Evolutionary conservation across 345 rosid genomes (phyloP).

Genomic region (Salix arbutifolia): DNA sequence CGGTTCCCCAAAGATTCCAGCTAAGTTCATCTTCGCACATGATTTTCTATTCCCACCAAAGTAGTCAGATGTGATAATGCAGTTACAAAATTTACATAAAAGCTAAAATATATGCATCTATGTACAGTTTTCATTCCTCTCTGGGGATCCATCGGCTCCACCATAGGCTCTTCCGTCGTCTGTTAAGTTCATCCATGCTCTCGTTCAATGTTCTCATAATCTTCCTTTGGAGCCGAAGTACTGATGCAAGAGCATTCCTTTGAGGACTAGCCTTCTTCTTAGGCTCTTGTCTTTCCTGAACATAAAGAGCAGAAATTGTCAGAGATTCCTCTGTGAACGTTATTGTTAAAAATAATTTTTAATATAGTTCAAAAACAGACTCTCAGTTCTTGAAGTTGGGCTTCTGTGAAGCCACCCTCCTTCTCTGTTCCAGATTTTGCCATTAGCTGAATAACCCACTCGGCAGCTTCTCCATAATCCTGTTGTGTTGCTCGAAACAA

Average conservation of each 20-base stretch:
- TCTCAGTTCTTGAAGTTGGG: slow-evolving; percentile 74
- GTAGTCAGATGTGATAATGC: background rate
- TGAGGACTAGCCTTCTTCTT: slow-evolving; percentile 50
- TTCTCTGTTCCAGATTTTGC: slow-evolving; percentile 86
- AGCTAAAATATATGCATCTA: background rate
- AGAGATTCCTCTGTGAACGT: background rate
- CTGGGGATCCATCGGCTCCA: slow-evolving; percentile 96
- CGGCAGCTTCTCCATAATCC: slow-evolving; percentile 78
- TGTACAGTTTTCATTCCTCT: slow-evolving; percentile 56
- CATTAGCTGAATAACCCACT: slow-evolving; percentile 76
- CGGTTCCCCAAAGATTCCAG: slow-evolving; percentile 26
- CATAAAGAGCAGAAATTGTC: background rate
- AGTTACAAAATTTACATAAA: slow-evolving; percentile 28
- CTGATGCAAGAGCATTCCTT: slow-evolving; percentile 78
- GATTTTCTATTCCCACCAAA: slow-evolving; percentile 11
- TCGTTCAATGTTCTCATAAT: slow-evolving; percentile 57
- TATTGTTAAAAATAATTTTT: background rate
- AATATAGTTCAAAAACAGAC: slow-evolving; percentile 35
- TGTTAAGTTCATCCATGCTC: slow-evolving; percentile 74
- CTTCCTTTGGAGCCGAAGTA: slow-evolving; percentile 73
- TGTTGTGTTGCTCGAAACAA: slow-evolving; percentile 80
- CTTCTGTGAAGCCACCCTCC: slow-evolving; percentile 96
- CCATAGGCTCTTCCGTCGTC: slow-evolving; percentile 75
- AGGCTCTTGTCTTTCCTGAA: slow-evolving; percentile 60
- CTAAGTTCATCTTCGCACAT: slow-evolving; percentile 20